Evolutionary conservation across 2,329 filamentous ascomycete genomes (phyloP), one percentile per base, ranked within the genome.

Genomic region (Madurella mycetomatis): DNA sequence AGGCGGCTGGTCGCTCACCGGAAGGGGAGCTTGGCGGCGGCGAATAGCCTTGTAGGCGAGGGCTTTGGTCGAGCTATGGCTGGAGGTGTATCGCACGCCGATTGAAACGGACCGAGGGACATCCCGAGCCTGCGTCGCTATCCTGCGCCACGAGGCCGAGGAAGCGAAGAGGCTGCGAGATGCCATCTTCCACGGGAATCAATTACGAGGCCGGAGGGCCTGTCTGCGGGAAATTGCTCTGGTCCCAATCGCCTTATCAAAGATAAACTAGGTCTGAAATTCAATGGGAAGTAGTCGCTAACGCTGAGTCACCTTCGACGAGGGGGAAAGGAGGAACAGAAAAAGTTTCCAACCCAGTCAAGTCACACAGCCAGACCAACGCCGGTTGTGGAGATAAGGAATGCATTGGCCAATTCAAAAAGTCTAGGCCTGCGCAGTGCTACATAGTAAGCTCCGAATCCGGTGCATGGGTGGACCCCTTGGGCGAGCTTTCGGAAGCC

Each of bases 11-110:
- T 89, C 84, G 62, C 83, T 86, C 52, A 90, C 88, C 51, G 96
- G 88, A 18, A 91, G 84, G 59, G 92, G 89, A 17, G 89, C 87
- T 57, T 92, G 88, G 62, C 92, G 90, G 66, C 91, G 88, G 69
- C 96, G 92, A 60, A 97, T 83, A 54, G 92, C 90, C 80, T 99
- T 99, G 84, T 97, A 97, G 67, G 92, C 92, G 60, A 97, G 84
- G 60, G 94, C 92, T 53, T 91, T 94, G 63, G 92, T 97, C 52
- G 84, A 88, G 69, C 75, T 78, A 37, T 4, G 34, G 71, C 70
- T 78, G 59, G 76, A 75, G 65, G 66, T 72, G 62, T 66, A 50
- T 30, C 75, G 71, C 49, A 70, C 62, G 46, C 68, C 65, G 42
- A 67, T 61, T 51, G 57, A 60, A 55, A 58, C 52, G 56, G 56